A percentile compares a stretch with the other conserved stretches of the same genome.
These are phyloP conservation scores for Botryobasidium botryosum DNA, from an alignment of 768 basidiomycete genomes.

Conservation along the genomic window DNA sequence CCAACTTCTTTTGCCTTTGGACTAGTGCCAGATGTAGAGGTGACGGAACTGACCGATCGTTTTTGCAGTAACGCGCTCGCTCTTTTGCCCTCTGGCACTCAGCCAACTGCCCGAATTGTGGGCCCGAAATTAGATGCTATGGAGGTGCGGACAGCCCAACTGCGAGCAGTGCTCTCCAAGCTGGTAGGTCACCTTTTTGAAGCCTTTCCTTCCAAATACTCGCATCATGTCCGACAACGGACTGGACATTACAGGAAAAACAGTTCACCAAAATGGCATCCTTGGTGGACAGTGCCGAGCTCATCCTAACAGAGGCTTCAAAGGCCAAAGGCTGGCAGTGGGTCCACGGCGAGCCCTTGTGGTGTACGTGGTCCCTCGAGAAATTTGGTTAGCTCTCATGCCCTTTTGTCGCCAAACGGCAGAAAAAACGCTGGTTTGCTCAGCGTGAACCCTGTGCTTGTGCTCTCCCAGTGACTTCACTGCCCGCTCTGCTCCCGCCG, in stretches of 20 bases:
- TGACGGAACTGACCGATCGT: not conserved
- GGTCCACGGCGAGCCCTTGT: conserved; percentile 54
- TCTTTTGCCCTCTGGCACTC: conserved; percentile 31
- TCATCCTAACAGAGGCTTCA: conserved; percentile 47
- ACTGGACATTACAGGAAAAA: conserved; percentile 33
- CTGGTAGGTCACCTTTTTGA: conserved; percentile 35
- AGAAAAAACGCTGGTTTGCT: not conserved
- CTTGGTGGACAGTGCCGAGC: conserved; percentile 47
- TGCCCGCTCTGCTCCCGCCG: conserved; percentile 38
- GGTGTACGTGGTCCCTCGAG: conserved; percentile 69
- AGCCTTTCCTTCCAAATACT: not conserved
- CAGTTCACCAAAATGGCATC: conserved; percentile 49
- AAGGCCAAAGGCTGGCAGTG: conserved; percentile 55
- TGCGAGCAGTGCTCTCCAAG: conserved; percentile 42
- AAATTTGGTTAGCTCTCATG: conserved; percentile 42
- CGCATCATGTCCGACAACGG: not conserved
- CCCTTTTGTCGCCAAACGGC: not conserved
- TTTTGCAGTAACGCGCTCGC: conserved; percentile 34
- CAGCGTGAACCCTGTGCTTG: not conserved
- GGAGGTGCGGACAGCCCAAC: conserved; percentile 43
- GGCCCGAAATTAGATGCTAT: conserved; percentile 48
- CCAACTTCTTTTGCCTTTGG: not conserved
- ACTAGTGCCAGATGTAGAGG: not conserved
- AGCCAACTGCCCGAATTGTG: conserved; percentile 42
- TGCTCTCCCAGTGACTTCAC: conserved; percentile 29